These are phyloP conservation scores for Plasmodium coatneyi DNA, from an alignment of 169 alveolate species.

Conservation along the genomic window DNA sequence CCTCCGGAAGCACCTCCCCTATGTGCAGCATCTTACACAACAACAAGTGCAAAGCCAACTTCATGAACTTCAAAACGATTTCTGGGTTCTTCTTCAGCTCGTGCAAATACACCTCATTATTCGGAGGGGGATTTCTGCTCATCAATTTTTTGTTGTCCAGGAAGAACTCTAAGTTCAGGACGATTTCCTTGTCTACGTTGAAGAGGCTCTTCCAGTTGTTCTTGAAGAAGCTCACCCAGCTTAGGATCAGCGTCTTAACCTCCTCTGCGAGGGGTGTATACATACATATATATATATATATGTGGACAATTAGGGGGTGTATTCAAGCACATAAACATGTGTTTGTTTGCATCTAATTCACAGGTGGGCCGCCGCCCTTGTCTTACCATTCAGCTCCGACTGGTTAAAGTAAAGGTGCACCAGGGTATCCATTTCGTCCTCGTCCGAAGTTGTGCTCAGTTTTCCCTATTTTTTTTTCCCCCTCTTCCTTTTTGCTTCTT, in stretches of 20 bases:
- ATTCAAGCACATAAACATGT: too few relatives aligned
- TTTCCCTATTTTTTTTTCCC: not conserved
- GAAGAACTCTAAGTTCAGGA: conserved; percentile 56
- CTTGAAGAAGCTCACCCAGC: conserved; percentile 56
- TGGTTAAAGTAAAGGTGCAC: conserved; percentile 37
- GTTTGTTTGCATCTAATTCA: not conserved
- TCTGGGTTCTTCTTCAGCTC: conserved; percentile 61
- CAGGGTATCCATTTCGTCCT: conserved; percentile 19
- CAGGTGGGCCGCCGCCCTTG: not conserved
- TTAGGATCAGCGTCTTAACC: conserved; percentile 37
- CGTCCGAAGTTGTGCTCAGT: not conserved
- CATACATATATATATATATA: not conserved
- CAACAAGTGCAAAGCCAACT: conserved; percentile 39
- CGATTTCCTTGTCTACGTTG: conserved; percentile 46
- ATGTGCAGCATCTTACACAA: conserved; percentile 12
- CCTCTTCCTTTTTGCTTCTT: not conserved
- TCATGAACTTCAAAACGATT: conserved; percentile 69
- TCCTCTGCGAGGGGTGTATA: not conserved
- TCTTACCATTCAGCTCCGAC: conserved; percentile 29
- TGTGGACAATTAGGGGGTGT: not conserved
- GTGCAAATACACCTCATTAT: conserved; percentile 46
- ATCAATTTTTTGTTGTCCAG: conserved; percentile 53
- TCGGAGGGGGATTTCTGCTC: conserved; percentile 60
- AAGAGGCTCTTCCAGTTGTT: conserved; percentile 42
- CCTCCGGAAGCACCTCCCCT: not conserved